Percentiles rank a stretch among this genome's conserved stretches.
Evolutionary conservation across 1,139 yeast species (phyloP).

Genomic region (Pneumocystis oryctolagi): DNA sequence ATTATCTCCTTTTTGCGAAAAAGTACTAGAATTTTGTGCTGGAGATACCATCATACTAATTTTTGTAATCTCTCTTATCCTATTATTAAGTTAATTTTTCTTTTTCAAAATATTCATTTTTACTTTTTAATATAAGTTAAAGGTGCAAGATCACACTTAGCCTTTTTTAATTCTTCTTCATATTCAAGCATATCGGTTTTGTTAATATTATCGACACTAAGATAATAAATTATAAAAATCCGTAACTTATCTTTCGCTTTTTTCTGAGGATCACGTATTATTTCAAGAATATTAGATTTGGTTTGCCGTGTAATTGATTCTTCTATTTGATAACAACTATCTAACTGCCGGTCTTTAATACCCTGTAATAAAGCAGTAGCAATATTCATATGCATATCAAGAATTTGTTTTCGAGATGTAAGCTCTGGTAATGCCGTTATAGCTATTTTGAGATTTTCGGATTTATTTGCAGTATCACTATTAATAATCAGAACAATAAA

Average conservation of each 20-base stretch:
- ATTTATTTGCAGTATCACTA: slow-evolving; percentile 29
- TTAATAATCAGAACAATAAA: neutral
- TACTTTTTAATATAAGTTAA: slow-evolving; percentile 46
- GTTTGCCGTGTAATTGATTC: slow-evolving; percentile 39
- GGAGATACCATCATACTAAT: slow-evolving; percentile 38
- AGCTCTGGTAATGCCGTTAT: slow-evolving; percentile 84
- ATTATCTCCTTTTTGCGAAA: slow-evolving; percentile 20
- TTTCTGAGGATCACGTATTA: slow-evolving; percentile 27
- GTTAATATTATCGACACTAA: slow-evolving; percentile 41
- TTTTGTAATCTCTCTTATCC: slow-evolving; percentile 65
- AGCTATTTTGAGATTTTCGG: slow-evolving; percentile 68
- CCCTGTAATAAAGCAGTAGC: slow-evolving; percentile 72
- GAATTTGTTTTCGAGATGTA: slow-evolving; percentile 70
- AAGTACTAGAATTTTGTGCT: slow-evolving; percentile 16
- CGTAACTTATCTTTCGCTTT: slow-evolving; percentile 70
- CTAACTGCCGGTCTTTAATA: slow-evolving; percentile 70
- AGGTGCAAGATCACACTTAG: slow-evolving; percentile 49
- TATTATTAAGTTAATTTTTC: slow-evolving; percentile 17
- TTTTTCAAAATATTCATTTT: neutral
- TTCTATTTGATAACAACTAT: slow-evolving; percentile 84
- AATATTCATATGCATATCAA: slow-evolving; percentile 95
- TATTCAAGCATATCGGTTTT: slow-evolving; percentile 48
- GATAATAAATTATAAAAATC: slow-evolving; percentile 62
- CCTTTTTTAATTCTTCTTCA: slow-evolving; percentile 46
- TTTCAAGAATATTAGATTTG: slow-evolving; percentile 32